Conservation (phyloP, 805 yeast genomes). For the Ogataea parapolymorpha region DNA sequence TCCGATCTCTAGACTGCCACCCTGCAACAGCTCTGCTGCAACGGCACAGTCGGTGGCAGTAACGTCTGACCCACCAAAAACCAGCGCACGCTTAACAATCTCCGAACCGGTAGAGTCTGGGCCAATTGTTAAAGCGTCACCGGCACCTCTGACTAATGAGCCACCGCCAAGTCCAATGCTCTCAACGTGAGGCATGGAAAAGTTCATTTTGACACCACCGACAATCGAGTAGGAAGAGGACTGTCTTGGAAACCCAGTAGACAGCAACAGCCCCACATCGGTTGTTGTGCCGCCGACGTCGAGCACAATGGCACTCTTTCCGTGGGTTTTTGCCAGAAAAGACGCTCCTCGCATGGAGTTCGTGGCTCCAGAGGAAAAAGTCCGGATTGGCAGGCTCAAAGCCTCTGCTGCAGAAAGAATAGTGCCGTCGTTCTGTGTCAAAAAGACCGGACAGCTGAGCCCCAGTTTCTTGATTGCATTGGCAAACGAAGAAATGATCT, state of each 20-base stretch:
- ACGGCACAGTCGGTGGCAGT: constrained; percentile 45
- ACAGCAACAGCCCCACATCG: constrained; percentile 45
- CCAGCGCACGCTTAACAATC: constrained; percentile 32
- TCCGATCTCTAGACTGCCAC: constrained; percentile 28
- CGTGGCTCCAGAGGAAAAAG: constrained; percentile 49
- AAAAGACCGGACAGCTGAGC: constrained; percentile 36
- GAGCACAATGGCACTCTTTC: constrained; percentile 39
- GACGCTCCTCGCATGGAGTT: constrained; percentile 48
- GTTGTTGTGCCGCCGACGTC: constrained; percentile 53
- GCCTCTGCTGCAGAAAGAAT: constrained; percentile 40
- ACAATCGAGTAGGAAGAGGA: constrained; percentile 40
- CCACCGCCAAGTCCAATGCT: constrained; percentile 52
- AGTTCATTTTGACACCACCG: constrained; percentile 49
- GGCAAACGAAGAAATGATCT: constrained; percentile 38
- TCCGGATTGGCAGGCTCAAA: constrained; percentile 39
- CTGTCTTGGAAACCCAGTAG: constrained; percentile 47
- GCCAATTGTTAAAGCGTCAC: constrained; percentile 34
- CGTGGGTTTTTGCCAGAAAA: constrained; percentile 34
- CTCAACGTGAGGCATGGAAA: constrained; percentile 50
- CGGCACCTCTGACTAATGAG: constrained; percentile 36
- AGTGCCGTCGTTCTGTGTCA: constrained; percentile 50
- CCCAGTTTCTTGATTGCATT: constrained; percentile 37
- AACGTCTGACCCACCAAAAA: constrained; percentile 41
- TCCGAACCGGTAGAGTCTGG: constrained; percentile 49
- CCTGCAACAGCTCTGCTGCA: constrained; percentile 30